A percentile compares a stretch with the other conserved stretches of the same genome.
Conservation (phyloP, 306 rosid genomes). For the Spatholobus suberectus region DNA sequence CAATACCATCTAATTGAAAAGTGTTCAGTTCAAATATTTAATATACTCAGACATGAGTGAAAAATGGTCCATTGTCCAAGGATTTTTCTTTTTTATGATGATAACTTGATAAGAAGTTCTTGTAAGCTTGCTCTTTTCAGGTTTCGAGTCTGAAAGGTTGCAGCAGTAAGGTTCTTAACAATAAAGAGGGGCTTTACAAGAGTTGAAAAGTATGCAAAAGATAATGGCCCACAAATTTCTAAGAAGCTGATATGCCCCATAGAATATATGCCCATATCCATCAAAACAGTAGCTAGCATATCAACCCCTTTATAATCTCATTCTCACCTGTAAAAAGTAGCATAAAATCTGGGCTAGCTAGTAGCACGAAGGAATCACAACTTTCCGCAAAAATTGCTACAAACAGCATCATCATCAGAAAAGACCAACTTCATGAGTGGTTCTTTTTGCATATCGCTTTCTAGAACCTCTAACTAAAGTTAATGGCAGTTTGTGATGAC, state of each 20-base stretch:
- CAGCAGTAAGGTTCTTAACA: constrained; percentile 3
- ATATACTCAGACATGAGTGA: background rate
- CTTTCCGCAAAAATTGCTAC: constrained; percentile 5
- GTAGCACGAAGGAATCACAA: constrained; percentile 37
- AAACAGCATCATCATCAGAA: constrained; percentile 28
- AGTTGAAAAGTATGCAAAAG: constrained; percentile 19
- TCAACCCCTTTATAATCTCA: constrained; percentile 42
- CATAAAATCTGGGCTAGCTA: constrained; percentile 28
- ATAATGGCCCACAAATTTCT: constrained; percentile 36
- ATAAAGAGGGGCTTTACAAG: constrained; percentile 8
- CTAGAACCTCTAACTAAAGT: constrained; percentile 17
- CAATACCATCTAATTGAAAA: constrained; percentile 15
- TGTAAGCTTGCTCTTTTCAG: background rate
- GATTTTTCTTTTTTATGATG: background rate
- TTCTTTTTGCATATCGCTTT: constrained; percentile 22
- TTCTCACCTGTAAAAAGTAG: constrained; percentile 39
- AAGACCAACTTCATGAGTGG: constrained; percentile 13
- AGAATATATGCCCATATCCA: constrained; percentile 39
- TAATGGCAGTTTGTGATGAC: background rate
- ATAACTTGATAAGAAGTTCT: background rate
- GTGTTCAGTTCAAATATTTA: constrained; percentile 10
- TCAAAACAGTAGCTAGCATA: constrained; percentile 38
- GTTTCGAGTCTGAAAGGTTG: background rate
- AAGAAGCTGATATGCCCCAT: constrained; percentile 4
- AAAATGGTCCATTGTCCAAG: background rate